phyloP scores from a whole-genome alignment of 2,329 filamentous ascomycete species.

The Hymenoscyphus infarciens region DNA sequence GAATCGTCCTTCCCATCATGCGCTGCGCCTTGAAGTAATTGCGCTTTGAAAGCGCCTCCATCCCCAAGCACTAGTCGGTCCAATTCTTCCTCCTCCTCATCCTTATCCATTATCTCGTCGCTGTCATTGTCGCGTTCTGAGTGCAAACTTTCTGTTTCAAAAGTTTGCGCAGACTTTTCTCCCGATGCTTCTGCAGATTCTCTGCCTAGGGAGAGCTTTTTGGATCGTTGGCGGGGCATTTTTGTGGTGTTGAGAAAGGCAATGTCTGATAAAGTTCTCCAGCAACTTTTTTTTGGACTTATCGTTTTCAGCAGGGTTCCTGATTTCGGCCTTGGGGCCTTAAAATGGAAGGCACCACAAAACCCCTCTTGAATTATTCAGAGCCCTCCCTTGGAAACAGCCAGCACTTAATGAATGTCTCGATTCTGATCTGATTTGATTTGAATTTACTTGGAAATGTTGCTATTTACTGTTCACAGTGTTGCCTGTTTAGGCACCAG shows the following conservation, averaged over 20 bases:
- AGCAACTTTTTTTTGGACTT: conserved; percentile 3
- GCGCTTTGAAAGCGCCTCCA: conserved; percentile 73
- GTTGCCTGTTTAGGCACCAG: too few relatives aligned
- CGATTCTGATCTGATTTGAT: too few relatives aligned
- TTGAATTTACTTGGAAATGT: too few relatives aligned
- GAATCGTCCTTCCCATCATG: conserved; percentile 19
- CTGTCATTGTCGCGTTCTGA: conserved; percentile 31
- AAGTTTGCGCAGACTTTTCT: conserved; percentile 6
- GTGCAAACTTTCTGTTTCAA: conserved; percentile 14
- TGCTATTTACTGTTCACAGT: too few relatives aligned
- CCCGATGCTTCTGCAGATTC: conserved; percentile 9
- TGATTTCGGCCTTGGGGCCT: neutral
- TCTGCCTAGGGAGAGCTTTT: conserved; percentile 26
- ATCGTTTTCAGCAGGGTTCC: conserved; percentile 5
- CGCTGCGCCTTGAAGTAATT: conserved; percentile 57
- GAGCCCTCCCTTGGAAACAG: too few relatives aligned
- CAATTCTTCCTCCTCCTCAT: conserved; percentile 78
- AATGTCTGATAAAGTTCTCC: conserved; percentile 1
- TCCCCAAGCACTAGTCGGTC: conserved; percentile 88
- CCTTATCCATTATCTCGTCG: conserved; percentile 56
- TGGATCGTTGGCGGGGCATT: conserved; percentile 34
- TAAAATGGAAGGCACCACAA: too few relatives aligned
- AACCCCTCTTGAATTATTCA: too few relatives aligned
- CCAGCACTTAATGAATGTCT: too few relatives aligned
- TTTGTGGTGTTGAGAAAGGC: conserved; percentile 11